phyloP scores from a whole-genome alignment of 1,284 basidiomycete genomes.

The Marasmius fiardii region DNA sequence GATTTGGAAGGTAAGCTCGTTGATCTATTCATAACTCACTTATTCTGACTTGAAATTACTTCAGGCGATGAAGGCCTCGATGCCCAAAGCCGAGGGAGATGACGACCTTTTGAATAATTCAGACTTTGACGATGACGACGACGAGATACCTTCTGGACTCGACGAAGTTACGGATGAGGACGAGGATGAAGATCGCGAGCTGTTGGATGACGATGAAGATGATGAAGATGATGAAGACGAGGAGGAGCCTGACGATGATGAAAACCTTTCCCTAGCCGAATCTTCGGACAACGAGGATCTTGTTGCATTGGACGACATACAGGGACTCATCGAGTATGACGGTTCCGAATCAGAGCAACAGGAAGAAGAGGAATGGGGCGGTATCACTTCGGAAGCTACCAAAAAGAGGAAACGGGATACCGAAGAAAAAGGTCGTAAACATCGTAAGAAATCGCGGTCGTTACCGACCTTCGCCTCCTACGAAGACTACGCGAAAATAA shows the following conservation, averaged over 20 bases:
- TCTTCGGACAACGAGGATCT: constrained; percentile 68
- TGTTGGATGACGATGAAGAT: constrained; percentile 27
- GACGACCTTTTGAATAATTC: constrained; percentile 39
- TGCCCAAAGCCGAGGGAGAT: constrained; percentile 57
- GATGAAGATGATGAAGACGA: constrained; percentile 25
- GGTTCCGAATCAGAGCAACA: constrained; percentile 38
- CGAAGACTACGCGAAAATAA: constrained; percentile 89
- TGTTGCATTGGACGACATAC: constrained; percentile 52
- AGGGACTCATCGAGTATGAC: constrained; percentile 58
- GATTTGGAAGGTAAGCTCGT: constrained; percentile 77
- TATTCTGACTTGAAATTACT: constrained; percentile 3
- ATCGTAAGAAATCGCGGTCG: constrained; percentile 71
- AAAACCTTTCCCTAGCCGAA: constrained; percentile 55
- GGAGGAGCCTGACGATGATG: constrained; percentile 25
- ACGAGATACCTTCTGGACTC: constrained; percentile 31
- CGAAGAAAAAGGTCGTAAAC: constrained; percentile 48
- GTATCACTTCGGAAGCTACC: constrained; percentile 31
- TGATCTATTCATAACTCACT: constrained; percentile 1
- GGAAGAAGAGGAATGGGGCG: constrained; percentile 54
- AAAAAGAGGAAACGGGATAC: constrained; percentile 49
- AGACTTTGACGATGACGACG: constrained; percentile 35
- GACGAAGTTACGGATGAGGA: constrained; percentile 34
- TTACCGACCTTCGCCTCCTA: constrained; percentile 91
- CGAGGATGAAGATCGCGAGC: constrained; percentile 26
- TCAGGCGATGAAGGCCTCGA: constrained; percentile 81